Conservation (phyloP, 306 rosid genomes). For the Urtica urens region DNA sequence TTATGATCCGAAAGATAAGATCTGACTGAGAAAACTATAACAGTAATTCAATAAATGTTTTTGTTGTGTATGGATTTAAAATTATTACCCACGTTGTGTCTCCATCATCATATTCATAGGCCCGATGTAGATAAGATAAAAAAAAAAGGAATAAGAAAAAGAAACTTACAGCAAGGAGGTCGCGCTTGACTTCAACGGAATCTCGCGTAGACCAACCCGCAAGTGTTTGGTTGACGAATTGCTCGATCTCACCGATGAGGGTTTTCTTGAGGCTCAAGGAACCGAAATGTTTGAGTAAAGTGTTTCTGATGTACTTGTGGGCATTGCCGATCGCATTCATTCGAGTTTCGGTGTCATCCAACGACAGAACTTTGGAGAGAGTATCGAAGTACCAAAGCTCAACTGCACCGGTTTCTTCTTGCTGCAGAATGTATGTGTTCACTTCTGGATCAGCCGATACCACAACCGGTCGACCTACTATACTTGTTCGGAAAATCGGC, state of each 20-base stretch:
- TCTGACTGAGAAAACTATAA: too few species aligned
- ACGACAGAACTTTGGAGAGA: slow-evolving; percentile 7
- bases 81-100: too few species aligned
- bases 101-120: too few species aligned
- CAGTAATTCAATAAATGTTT: too few species aligned
- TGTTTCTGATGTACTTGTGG: slow-evolving; percentile 26
- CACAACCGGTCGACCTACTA: slow-evolving; percentile 17
- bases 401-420: slow-evolving; percentile 29
- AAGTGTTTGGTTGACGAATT: slow-evolving; percentile 5
- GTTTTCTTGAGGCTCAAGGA: slow-evolving; percentile 18
- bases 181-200: slow-evolving; percentile 26
- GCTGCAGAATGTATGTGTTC: slow-evolving; percentile 12
- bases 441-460: slow-evolving; percentile 23
- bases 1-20: too few species aligned
- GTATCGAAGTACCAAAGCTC: slow-evolving; percentile 29
- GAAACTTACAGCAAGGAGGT: slow-evolving; percentile 16
- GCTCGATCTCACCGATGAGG: slow-evolving; percentile 19
- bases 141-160: too few species aligned
- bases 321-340: not conserved
- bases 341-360: slow-evolving; percentile 8
- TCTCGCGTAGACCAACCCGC: slow-evolving; percentile 19
- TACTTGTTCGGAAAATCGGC: slow-evolving; percentile 26
- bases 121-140: too few species aligned
- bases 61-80: too few species aligned
- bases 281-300: slow-evolving; percentile 23